Conservation (phyloP, 2,329 filamentous ascomycete species). For the Penicillium psychrosexuale region DNA sequence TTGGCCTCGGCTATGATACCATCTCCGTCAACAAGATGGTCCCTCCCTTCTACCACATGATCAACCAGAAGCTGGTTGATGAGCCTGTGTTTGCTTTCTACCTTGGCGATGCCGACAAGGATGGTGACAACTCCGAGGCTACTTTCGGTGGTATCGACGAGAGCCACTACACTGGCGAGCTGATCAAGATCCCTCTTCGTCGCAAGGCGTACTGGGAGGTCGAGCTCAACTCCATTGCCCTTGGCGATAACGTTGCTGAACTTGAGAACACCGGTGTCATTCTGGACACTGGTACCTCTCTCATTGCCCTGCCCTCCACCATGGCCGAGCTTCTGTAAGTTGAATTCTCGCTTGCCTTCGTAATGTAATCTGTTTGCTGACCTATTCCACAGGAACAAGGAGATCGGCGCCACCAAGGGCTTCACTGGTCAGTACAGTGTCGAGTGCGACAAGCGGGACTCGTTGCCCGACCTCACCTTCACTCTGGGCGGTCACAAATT, state of each 20-base stretch:
- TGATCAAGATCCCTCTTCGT: constrained; percentile 89
- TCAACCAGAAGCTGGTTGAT: constrained; percentile 85
- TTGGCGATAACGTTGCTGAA: constrained; percentile 80
- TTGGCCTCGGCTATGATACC: constrained; percentile 89
- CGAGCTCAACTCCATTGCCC: constrained; percentile 85
- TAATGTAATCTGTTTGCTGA: constrained; percentile 8
- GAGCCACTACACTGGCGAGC: constrained; percentile 76
- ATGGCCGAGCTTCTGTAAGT: constrained; percentile 82
- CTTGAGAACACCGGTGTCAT: constrained; percentile 94
- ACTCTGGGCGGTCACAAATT: constrained; percentile 89
- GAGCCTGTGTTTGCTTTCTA: constrained; percentile 97
- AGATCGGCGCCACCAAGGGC: constrained; percentile 97
- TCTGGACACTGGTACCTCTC: constrained; percentile 95
- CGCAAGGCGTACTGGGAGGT: constrained; percentile 99
- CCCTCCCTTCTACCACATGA: constrained; percentile 94
- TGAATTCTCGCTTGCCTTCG: not conserved
- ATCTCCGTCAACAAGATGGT: constrained; percentile 96
- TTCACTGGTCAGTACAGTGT: constrained; percentile 96
- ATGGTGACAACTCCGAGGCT: constrained; percentile 75
- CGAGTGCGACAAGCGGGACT: constrained; percentile 79
- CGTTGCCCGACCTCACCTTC: constrained; percentile 87
- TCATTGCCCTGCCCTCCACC: constrained; percentile 88
- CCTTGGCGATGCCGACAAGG: constrained; percentile 70
- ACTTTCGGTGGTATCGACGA: constrained; percentile 87
- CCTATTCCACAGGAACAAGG: constrained; percentile 63